A percentile compares a stretch with the other conserved stretches of the same genome.
phyloP scores from a whole-genome alignment of 2,329 filamentous ascomycete species.

The Zopfia rhizophila region DNA sequence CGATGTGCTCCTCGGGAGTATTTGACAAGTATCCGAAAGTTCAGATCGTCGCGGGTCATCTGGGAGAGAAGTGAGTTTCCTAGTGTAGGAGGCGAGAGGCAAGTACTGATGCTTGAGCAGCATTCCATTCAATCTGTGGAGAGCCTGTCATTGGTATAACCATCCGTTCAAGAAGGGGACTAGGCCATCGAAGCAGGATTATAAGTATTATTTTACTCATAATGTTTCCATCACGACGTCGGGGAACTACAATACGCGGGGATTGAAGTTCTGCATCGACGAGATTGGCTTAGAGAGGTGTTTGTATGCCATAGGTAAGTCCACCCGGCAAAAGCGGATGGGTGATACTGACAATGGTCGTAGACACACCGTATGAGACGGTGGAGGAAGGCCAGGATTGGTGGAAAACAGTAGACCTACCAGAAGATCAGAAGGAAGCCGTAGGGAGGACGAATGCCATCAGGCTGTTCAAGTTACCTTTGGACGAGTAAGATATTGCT shows the following conservation, averaged over 20 bases:
- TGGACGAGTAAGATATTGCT: conserved; percentile 25
- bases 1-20: conserved; percentile 55
- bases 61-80: conserved; percentile 52
- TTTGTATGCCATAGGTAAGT: conserved; percentile 51
- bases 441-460: conserved; percentile 38
- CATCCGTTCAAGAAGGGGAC: conserved; percentile 54
- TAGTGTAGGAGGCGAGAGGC: neutral
- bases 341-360: neutral
- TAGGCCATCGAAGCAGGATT: conserved; percentile 52
- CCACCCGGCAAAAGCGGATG: neutral
- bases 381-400: conserved; percentile 42
- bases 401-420: conserved; percentile 40
- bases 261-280: conserved; percentile 54
- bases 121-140: conserved; percentile 56
- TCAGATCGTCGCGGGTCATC: conserved; percentile 56
- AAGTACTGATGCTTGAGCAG: conserved; percentile 35
- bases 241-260: conserved; percentile 54
- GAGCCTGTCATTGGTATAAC: conserved; percentile 57
- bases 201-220: conserved; percentile 52
- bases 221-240: conserved; percentile 58
- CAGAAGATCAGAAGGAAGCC: conserved; percentile 37
- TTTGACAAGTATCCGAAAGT: conserved; percentile 56
- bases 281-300: conserved; percentile 54
- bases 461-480: conserved; percentile 38
- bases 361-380: conserved; percentile 40